phyloP scores from a whole-genome alignment of 1,139 yeast genomes.

The Kurtzmaniella quercitrusa region DNA sequence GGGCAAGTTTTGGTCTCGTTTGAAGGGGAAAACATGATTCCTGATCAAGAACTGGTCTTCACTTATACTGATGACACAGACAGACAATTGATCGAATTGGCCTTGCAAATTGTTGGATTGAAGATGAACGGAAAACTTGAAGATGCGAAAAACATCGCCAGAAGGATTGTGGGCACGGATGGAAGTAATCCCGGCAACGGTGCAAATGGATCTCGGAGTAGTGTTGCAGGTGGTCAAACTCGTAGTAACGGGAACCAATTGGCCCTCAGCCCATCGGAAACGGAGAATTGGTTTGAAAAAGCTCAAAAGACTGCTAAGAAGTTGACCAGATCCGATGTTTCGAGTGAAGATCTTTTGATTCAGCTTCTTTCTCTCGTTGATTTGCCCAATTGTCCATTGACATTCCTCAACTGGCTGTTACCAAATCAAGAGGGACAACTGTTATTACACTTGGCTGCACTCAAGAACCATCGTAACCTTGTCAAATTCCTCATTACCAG shows the following conservation, averaged over 20 bases:
- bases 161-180: constrained; percentile 70
- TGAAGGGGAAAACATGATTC: constrained; percentile 40
- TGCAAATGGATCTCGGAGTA: constrained; percentile 3
- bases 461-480: constrained; percentile 64
- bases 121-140: constrained; percentile 93
- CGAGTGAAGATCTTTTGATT: constrained; percentile 57
- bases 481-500: constrained; percentile 62
- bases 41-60: constrained; percentile 56
- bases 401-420: constrained; percentile 73
- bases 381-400: constrained; percentile 56
- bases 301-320: constrained; percentile 48
- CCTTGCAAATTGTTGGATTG: constrained; percentile 88
- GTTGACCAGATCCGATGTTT: constrained; percentile 40
- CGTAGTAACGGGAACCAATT: constrained; percentile 15
- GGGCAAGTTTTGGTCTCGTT: constrained; percentile 91
- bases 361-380: constrained; percentile 63
- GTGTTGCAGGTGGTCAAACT: constrained; percentile 2
- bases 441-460: constrained; percentile 75
- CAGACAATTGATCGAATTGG: constrained; percentile 85
- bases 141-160: constrained; percentile 88
- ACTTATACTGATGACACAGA: constrained; percentile 93
- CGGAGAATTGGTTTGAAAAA: constrained; percentile 43
- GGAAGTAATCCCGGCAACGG: constrained; percentile 7
- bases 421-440: constrained; percentile 83
- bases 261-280: constrained; percentile 4